Evolutionary conservation across 2,329 filamentous ascomycete species (phyloP).

Genomic region (Diaporthe eres): DNA sequence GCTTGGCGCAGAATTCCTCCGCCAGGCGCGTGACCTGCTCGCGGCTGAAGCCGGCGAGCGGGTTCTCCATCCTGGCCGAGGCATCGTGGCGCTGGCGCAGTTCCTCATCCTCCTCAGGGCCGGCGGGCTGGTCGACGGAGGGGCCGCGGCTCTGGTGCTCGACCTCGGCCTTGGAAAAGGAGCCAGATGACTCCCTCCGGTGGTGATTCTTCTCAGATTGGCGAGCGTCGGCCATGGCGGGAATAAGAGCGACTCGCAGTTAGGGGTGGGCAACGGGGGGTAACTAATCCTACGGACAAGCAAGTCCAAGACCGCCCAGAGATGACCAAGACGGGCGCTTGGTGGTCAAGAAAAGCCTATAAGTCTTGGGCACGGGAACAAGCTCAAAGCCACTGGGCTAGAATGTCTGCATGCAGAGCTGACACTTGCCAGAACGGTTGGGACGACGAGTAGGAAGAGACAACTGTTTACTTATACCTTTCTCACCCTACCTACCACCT

Average conservation of each 20-base stretch:
- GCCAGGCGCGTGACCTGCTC: conserved; percentile 69
- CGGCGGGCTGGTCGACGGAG: conserved; percentile 1
- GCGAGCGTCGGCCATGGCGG: conserved; percentile 18
- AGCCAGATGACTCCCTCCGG: conserved; percentile 40
- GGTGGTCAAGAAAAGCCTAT: conserved; percentile 7
- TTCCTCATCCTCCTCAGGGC: conserved; percentile 43
- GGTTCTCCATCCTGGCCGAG: conserved; percentile 57
- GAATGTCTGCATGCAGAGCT: not conserved
- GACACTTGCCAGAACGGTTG: not conserved
- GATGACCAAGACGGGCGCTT: conserved; percentile 26
- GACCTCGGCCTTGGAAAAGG: conserved; percentile 47
- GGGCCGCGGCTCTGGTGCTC: conserved; percentile 44
- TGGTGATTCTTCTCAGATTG: conserved; percentile 46
- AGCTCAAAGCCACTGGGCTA: conserved; percentile 24
- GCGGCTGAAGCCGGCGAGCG: conserved; percentile 55
- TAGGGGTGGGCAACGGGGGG: too few species aligned
- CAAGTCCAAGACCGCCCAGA: conserved; percentile 29
- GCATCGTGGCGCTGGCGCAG: conserved; percentile 51
- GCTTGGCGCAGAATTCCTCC: conserved; percentile 68
- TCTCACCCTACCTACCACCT: not conserved
- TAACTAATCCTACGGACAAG: not conserved
- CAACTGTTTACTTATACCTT: conserved; percentile 28
- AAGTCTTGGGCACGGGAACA: conserved; percentile 6
- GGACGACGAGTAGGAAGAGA: not conserved
- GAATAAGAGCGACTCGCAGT: not conserved